Conservation (phyloP, 176 grass and related monocot genomes). For the Oryza nivara region DNA sequence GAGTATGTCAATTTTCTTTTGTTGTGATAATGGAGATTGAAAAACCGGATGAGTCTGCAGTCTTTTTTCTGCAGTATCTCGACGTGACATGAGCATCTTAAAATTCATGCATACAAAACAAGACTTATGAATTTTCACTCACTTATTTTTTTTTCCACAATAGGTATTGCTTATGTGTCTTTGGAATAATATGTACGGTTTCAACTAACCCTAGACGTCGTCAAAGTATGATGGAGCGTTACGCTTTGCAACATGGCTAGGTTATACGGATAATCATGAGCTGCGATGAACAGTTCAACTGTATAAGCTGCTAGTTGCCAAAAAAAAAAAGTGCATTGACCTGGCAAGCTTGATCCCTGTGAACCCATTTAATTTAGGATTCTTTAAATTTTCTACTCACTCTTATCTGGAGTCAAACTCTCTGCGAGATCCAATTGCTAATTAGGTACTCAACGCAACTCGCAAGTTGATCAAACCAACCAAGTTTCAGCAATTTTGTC, state of each 20-base stretch:
- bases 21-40: background rate
- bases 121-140: background rate
- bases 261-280: background rate
- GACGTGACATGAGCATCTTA: background rate
- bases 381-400: background rate
- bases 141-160: background rate
- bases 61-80: background rate
- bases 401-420: background rate
- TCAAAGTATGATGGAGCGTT: background rate
- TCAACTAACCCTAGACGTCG: background rate
- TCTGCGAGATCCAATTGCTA: background rate
- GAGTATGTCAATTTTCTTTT: background rate
- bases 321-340: background rate
- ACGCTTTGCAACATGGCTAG: no score
- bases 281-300: background rate
- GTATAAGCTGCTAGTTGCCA: background rate
- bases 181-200: no score
- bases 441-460: background rate
- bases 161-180: background rate
- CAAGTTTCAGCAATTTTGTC: background rate
- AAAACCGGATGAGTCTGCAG: background rate
- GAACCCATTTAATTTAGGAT: constrained; percentile 8
- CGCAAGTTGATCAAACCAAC: background rate
- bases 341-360: background rate
- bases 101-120: background rate